A percentile compares a stretch with the other conserved stretches of the same genome.
phyloP scores from a whole-genome alignment of 2,329 filamentous ascomycete genomes.

The Aureobasidium vineae region DNA sequence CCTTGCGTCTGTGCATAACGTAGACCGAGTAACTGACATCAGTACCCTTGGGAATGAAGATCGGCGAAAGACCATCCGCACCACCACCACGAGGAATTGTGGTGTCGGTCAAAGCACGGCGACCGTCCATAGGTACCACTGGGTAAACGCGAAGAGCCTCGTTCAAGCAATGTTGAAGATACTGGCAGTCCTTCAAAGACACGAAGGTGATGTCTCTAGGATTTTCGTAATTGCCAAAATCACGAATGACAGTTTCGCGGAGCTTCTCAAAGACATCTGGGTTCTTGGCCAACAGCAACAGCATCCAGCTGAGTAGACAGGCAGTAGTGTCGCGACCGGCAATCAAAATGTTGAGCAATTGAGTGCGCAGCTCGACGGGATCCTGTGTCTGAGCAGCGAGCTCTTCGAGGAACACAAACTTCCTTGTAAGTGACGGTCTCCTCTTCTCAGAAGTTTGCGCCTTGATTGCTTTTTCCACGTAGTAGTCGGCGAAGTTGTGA shows the following conservation, averaged over 20 bases:
- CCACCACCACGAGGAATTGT: slow-evolving; percentile 53
- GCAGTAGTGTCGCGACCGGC: slow-evolving; percentile 61
- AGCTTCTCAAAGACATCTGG: slow-evolving; percentile 36
- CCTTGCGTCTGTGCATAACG: slow-evolving; percentile 52
- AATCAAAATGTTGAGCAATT: slow-evolving; percentile 50
- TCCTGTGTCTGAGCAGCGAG: slow-evolving; percentile 49
- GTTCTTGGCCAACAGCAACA: slow-evolving; percentile 38
- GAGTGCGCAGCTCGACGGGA: slow-evolving; percentile 44
- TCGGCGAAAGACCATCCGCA: slow-evolving; percentile 48
- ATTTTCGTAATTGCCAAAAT: slow-evolving; percentile 40
- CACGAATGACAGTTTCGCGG: slow-evolving; percentile 31
- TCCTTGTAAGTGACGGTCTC: slow-evolving; percentile 31
- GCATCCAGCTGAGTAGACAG: slow-evolving; percentile 45
- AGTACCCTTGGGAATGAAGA: slow-evolving; percentile 52
- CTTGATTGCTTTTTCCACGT: slow-evolving; percentile 47
- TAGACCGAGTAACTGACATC: slow-evolving; percentile 47
- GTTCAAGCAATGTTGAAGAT: slow-evolving; percentile 61
- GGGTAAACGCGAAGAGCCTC: slow-evolving; percentile 57
- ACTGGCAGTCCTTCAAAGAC: slow-evolving; percentile 34
- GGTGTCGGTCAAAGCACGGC: slow-evolving; percentile 51
- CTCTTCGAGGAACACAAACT: slow-evolving; percentile 50
- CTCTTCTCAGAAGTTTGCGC: background rate
- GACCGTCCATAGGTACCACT: slow-evolving; percentile 56
- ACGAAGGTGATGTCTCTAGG: slow-evolving; percentile 37
- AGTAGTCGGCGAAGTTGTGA: slow-evolving; percentile 49